These are phyloP conservation scores for Leishmania amazonensis DNA, from an alignment of 208 protist species.

Conservation along the genomic window DNA sequence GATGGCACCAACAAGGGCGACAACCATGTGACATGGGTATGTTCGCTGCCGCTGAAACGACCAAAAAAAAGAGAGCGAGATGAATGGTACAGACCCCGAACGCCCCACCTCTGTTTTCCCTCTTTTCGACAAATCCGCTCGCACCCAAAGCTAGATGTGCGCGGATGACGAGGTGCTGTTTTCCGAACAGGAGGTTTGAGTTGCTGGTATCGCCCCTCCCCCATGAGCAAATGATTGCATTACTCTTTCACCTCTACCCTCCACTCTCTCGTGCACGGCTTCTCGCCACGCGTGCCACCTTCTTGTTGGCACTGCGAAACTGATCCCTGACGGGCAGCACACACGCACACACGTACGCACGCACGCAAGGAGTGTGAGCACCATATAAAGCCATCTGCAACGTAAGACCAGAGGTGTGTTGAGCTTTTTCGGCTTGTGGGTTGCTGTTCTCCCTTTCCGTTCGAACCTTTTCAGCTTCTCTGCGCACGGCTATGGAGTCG, in stretches of 20 bases:
- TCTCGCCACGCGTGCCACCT: background rate
- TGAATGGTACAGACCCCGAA: background rate
- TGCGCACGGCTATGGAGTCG: conserved; percentile 28
- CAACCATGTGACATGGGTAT: background rate
- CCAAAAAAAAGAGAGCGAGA: too few relatives aligned
- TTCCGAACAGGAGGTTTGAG: background rate
- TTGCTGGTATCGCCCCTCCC: too few relatives aligned
- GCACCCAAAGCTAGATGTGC: background rate
- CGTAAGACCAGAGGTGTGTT: background rate
- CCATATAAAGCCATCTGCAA: conserved; percentile 1
- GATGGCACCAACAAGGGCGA: background rate
- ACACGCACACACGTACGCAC: background rate
- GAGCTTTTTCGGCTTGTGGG: background rate
- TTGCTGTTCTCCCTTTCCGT: background rate
- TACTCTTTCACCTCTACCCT: background rate
- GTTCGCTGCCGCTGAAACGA: background rate
- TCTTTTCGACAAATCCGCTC: background rate
- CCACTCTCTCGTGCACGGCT: background rate
- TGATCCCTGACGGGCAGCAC: background rate
- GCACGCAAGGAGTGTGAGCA: background rate
- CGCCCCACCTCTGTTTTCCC: background rate
- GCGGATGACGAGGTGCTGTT: background rate
- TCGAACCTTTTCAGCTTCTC: background rate
- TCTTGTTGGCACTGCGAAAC: background rate
- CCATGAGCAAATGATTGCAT: background rate